phyloP scores from a whole-genome alignment of 2,329 filamentous ascomycete species.

The Trichoderma hamatum region DNA sequence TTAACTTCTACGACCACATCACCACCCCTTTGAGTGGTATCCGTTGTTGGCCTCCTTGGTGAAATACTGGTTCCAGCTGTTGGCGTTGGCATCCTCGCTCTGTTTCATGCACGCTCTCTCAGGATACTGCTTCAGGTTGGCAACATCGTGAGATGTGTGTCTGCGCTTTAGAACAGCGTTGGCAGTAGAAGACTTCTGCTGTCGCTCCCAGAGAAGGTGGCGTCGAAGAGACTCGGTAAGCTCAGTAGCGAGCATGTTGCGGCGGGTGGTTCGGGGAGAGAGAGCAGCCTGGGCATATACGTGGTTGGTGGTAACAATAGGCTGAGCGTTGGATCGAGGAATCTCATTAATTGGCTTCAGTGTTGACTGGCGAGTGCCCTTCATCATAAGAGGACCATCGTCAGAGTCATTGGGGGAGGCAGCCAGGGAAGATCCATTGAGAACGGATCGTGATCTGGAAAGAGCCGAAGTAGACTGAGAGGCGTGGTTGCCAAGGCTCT shows the following conservation, averaged over 20 bases:
- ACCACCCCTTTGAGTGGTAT: conserved; percentile 51
- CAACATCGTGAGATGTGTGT: conserved; percentile 88
- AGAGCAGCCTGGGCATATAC: conserved; percentile 70
- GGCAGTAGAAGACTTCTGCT: conserved; percentile 88
- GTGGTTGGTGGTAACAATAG: conserved; percentile 75
- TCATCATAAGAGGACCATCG: conserved; percentile 66
- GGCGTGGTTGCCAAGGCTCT: conserved; percentile 68
- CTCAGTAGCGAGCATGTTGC: conserved; percentile 95
- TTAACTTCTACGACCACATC: too few species aligned
- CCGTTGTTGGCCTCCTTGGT: conserved; percentile 68
- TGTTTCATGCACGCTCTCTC: conserved; percentile 64
- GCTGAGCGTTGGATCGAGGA: conserved; percentile 70
- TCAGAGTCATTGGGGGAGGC: conserved; percentile 62
- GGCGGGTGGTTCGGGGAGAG: conserved; percentile 86
- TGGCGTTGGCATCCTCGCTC: conserved; percentile 65
- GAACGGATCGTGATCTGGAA: conserved; percentile 60
- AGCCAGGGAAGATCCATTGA: conserved; percentile 48
- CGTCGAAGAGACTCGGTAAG: conserved; percentile 89
- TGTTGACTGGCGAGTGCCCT: conserved; percentile 54
- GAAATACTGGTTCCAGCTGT: conserved; percentile 85
- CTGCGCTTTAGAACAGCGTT: conserved; percentile 87
- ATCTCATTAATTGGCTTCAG: conserved; percentile 63
- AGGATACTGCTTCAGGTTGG: conserved; percentile 82
- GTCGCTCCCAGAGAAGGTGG: conserved; percentile 91
- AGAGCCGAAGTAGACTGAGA: conserved; percentile 70